Percentiles rank a stretch among this genome's conserved stretches.
Evolutionary conservation across 192 early-diverging fungal genomes (phyloP).

Genomic region (Rhizoclosmatium sp.): DNA sequence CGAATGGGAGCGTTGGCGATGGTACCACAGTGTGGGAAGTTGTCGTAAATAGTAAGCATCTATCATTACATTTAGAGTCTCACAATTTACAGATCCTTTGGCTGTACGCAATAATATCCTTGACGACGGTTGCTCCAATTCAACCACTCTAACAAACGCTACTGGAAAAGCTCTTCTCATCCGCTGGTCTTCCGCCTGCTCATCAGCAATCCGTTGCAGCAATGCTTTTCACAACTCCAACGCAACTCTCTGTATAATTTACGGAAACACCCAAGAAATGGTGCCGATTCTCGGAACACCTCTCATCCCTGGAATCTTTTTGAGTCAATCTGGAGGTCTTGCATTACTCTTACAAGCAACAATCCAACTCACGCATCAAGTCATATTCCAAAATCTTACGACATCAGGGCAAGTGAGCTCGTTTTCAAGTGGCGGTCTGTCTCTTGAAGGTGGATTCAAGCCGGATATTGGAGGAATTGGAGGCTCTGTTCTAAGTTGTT

Average conservation of each 20-base stretch:
- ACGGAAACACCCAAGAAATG: slow-evolving; percentile 36
- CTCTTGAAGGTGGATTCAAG: slow-evolving; percentile 73
- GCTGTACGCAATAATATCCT: slow-evolving; percentile 32
- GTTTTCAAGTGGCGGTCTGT: slow-evolving; percentile 82
- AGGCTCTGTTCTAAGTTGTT: slow-evolving; percentile 44
- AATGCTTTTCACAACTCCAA: slow-evolving; percentile 15
- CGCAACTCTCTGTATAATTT: slow-evolving; percentile 48
- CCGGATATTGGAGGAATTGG: slow-evolving; percentile 54
- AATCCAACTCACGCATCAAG: slow-evolving; percentile 33
- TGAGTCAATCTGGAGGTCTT: background rate
- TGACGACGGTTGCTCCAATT: slow-evolving; percentile 31
- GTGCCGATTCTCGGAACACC: slow-evolving; percentile 18
- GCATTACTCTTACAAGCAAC: background rate
- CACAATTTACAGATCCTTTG: slow-evolving; percentile 16
- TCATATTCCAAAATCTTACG: slow-evolving; percentile 45
- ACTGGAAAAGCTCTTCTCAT: slow-evolving; percentile 47
- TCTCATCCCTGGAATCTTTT: background rate
- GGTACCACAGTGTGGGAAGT: slow-evolving; percentile 20
- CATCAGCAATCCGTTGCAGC: slow-evolving; percentile 31
- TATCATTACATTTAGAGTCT: background rate
- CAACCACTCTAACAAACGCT: background rate
- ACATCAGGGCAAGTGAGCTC: slow-evolving; percentile 68
- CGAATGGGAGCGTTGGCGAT: slow-evolving; percentile 19
- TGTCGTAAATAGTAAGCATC: slow-evolving; percentile 27
- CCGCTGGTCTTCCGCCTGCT: slow-evolving; percentile 30